Percentiles rank a stretch among this genome's conserved stretches.
Evolutionary conservation across 2,329 filamentous ascomycete genomes (phyloP).

Genomic region (Colletotrichum camelliae): DNA sequence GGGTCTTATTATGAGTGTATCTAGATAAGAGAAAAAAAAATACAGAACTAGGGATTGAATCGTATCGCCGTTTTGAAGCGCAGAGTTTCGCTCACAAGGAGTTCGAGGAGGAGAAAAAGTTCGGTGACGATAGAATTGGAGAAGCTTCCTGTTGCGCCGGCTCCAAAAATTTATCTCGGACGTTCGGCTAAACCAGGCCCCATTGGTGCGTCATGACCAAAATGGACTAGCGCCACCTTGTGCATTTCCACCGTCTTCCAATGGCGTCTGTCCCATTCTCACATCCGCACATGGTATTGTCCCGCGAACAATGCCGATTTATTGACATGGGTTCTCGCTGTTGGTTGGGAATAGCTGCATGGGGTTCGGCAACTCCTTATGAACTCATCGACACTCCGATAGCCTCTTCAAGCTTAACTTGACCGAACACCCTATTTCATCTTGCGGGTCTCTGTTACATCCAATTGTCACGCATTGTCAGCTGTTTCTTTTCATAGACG

Average conservation of each 20-base stretch:
- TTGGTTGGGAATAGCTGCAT: neutral
- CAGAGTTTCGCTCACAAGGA: conserved; percentile 29
- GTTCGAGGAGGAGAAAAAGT: conserved; percentile 29
- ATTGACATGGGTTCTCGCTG: neutral
- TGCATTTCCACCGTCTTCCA: conserved; percentile 43
- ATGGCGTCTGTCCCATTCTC: conserved; percentile 31
- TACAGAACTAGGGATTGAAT: conserved; percentile 29
- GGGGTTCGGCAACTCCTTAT: neutral
- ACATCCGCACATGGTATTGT: conserved; percentile 21
- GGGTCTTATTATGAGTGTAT: conserved; percentile 32
- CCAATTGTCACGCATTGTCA: neutral
- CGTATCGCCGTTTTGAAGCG: conserved; percentile 32
- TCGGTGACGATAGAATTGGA: conserved; percentile 18
- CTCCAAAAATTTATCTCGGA: conserved; percentile 48
- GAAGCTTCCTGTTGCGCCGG: conserved; percentile 14
- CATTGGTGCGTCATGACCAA: conserved; percentile 34
- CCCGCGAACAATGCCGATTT: neutral
- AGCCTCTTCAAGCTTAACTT: neutral
- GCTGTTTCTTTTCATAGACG: neutral
- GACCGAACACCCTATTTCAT: neutral
- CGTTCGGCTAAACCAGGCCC: conserved; percentile 45
- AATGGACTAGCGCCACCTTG: conserved; percentile 30
- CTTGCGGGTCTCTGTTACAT: neutral
- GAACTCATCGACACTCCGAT: neutral
- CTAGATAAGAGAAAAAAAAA: conserved; percentile 34